These are phyloP conservation scores for Fusarium caatingaense DNA, from an alignment of 2,329 filamentous ascomycete genomes.

Conservation along the genomic window DNA sequence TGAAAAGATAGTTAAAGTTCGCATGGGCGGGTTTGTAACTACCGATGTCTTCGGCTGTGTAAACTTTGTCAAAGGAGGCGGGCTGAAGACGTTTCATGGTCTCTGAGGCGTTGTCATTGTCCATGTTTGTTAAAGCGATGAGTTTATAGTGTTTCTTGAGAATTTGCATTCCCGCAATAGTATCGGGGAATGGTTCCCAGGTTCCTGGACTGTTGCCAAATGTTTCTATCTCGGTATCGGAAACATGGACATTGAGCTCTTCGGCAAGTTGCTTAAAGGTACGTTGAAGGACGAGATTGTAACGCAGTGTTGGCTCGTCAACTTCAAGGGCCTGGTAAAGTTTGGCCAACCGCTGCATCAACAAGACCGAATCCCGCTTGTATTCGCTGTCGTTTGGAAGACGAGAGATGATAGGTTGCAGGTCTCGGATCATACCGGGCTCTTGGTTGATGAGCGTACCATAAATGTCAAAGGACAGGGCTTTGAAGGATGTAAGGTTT, in stretches of 20 bases:
- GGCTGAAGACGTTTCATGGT: slow-evolving; percentile 6
- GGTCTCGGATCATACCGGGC: slow-evolving; percentile 4
- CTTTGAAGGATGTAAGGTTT: slow-evolving; percentile 8
- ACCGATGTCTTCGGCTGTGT: slow-evolving; percentile 24
- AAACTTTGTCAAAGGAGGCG: slow-evolving; percentile 13
- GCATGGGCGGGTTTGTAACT: slow-evolving; percentile 19
- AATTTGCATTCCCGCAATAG: background rate
- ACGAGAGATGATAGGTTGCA: slow-evolving; percentile 1
- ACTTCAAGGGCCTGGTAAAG: background rate
- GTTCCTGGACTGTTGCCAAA: background rate
- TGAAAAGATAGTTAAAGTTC: slow-evolving; percentile 25
- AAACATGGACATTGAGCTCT: background rate
- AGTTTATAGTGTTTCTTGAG: slow-evolving; percentile 25
- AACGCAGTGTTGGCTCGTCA: slow-evolving; percentile 5
- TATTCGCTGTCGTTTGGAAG: background rate
- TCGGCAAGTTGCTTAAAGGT: slow-evolving; percentile 3
- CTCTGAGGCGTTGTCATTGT: slow-evolving; percentile 4
- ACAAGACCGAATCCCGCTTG: background rate
- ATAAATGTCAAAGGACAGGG: slow-evolving; percentile 16
- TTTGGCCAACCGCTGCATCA: slow-evolving; percentile 1
- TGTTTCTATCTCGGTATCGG: background rate
- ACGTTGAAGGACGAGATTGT: background rate
- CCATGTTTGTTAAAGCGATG: slow-evolving; percentile 17
- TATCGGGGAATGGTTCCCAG: slow-evolving; percentile 14
- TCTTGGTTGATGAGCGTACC: slow-evolving; percentile 22